Percentiles rank a stretch among this genome's conserved stretches.
phyloP scores from a whole-genome alignment of 225 moss, liverwort and hornwort species.

The Asterella californica region DNA sequence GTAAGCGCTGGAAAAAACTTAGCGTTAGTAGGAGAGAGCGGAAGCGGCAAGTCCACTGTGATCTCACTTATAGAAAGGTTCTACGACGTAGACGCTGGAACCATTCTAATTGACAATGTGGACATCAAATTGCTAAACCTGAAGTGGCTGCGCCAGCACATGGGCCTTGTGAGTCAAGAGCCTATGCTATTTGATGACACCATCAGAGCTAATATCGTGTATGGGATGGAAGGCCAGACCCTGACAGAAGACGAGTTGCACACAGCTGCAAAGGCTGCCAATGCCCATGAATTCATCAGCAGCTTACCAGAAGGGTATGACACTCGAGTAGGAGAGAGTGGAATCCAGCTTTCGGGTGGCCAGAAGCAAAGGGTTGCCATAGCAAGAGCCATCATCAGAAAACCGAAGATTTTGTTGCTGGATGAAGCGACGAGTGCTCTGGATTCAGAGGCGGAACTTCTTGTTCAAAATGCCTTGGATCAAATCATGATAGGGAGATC shows the following conservation, averaged over 20 bases:
- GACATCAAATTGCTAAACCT: slow-evolving; percentile 46
- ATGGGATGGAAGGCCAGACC: slow-evolving; percentile 37
- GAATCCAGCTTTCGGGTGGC: too few species aligned
- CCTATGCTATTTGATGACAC: slow-evolving; percentile 54
- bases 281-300: slow-evolving; percentile 64
- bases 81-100: slow-evolving; percentile 50
- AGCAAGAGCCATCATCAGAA: too few species aligned
- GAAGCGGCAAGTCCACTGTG: slow-evolving; percentile 63
- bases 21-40: slow-evolving; percentile 71
- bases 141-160: slow-evolving; percentile 51
- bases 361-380: too few species aligned
- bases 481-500: too few species aligned
- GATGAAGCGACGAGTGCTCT: too few species aligned
- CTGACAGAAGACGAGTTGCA: slow-evolving; percentile 46
- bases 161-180: slow-evolving; percentile 65
- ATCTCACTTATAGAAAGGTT: slow-evolving; percentile 62
- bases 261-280: slow-evolving; percentile 57
- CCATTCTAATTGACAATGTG: slow-evolving; percentile 52
- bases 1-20: slow-evolving; percentile 43
- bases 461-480: too few species aligned
- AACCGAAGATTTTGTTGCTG: too few species aligned
- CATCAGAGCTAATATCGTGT: slow-evolving; percentile 54
- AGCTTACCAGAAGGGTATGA: neutral
- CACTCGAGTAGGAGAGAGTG: too few species aligned
- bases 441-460: too few species aligned